These are phyloP conservation scores for Porcisia hertigi DNA, from an alignment of 208 protist species.

Conservation along the genomic window DNA sequence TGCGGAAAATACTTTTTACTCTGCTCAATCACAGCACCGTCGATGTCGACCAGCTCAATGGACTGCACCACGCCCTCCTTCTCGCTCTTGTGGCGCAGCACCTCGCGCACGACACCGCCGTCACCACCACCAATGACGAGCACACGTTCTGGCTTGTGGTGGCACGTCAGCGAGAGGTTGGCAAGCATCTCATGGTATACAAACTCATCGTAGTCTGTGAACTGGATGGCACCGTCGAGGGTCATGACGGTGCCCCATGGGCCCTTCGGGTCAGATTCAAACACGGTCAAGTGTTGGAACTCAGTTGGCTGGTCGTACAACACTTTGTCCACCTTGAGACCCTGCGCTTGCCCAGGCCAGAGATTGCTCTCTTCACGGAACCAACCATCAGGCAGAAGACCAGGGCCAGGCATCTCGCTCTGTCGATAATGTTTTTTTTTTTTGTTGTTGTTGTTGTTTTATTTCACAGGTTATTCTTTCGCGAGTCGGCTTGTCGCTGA, in stretches of 20 bases:
- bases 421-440: too few species aligned
- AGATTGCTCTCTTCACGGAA: constrained; percentile 88
- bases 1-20: constrained; percentile 88
- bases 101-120: constrained; percentile 97
- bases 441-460: neutral
- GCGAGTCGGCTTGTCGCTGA: neutral
- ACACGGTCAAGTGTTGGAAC: constrained; percentile 90
- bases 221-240: constrained; percentile 97
- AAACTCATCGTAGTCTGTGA: constrained; percentile 98
- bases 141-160: constrained; percentile 91
- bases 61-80: constrained; percentile 73
- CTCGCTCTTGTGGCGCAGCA: constrained; percentile 88
- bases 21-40: constrained; percentile 88
- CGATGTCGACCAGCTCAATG: constrained; percentile 97
- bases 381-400: constrained; percentile 84
- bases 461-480: neutral
- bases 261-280: constrained; percentile 79
- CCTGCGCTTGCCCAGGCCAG: constrained; percentile 91
- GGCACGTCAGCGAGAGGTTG: constrained; percentile 92
- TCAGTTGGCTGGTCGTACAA: constrained; percentile 80
- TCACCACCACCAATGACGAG: constrained; percentile 98
- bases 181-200: constrained; percentile 99
- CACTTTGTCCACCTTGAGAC: constrained; percentile 88
- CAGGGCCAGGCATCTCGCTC: constrained; percentile 60
- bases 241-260: constrained; percentile 96